phyloP scores from a whole-genome alignment of 1,284 basidiomycete species.

The Trametes polyzona region DNA sequence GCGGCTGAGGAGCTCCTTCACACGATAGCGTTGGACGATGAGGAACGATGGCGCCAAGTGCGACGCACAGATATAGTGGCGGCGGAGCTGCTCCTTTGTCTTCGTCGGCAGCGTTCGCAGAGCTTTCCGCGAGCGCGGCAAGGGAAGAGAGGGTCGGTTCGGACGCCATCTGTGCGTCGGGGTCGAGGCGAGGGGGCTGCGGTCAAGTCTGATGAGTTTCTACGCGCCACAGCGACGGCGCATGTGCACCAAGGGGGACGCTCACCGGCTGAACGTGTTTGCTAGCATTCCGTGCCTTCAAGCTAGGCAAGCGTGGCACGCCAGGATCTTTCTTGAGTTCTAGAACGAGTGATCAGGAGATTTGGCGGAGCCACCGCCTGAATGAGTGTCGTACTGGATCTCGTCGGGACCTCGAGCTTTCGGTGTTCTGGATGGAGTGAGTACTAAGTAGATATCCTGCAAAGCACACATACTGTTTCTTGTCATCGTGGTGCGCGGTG shows the following conservation, averaged over 20 bases:
- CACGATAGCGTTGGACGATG: too few relatives aligned
- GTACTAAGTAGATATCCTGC: not conserved
- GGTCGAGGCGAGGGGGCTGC: conserved; percentile 40
- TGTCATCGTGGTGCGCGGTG: conserved; percentile 44
- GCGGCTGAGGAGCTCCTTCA: too few relatives aligned
- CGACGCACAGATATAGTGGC: too few relatives aligned
- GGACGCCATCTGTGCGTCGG: conserved; percentile 71
- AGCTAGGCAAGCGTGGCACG: conserved; percentile 73
- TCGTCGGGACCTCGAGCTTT: conserved; percentile 53
- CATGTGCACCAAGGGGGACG: conserved; percentile 15
- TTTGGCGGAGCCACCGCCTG: not conserved
- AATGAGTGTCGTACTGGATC: conserved; percentile 49
- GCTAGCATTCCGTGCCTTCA: conserved; percentile 63
- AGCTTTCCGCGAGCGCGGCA: conserved; percentile 46
- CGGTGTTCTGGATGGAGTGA: conserved; percentile 41
- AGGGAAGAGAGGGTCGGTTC: conserved; percentile 71
- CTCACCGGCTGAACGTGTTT: conserved; percentile 49
- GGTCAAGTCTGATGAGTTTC: conserved; percentile 2
- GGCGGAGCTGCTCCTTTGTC: conserved; percentile 69
- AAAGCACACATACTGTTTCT: conserved; percentile 53
- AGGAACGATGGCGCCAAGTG: too few relatives aligned
- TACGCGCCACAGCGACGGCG: not conserved
- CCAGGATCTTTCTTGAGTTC: conserved; percentile 86
- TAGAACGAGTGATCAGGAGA: conserved; percentile 32
- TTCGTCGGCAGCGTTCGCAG: conserved; percentile 40